Conservation (phyloP, 306 rosid genomes). For the Luffa aegyptiaca region DNA sequence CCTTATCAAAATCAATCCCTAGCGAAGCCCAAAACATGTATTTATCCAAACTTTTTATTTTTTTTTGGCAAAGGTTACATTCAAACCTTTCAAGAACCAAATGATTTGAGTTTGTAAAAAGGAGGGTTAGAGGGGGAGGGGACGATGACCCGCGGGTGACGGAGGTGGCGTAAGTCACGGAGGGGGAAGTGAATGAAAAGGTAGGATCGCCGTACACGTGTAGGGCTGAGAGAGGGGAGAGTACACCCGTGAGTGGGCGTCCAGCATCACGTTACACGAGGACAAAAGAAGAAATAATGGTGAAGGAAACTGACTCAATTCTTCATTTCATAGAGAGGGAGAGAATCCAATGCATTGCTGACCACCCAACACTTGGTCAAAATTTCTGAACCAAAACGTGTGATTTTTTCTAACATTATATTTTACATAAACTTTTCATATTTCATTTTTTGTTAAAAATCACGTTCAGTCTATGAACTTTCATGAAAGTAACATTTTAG, state of each 20-base stretch:
- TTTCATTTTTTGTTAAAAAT: no score
- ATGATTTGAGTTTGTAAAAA: no score
- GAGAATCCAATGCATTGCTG: neutral
- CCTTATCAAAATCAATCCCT: no score
- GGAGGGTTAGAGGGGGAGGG: neutral
- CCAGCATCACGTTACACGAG: slow-evolving; percentile 1
- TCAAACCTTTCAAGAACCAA: no score
- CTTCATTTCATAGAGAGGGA: neutral
- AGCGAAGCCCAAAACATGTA: no score
- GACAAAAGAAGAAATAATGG: neutral
- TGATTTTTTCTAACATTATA: neutral
- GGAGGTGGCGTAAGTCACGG: neutral
- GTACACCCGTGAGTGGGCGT: neutral
- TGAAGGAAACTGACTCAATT: neutral
- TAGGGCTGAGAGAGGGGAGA: neutral
- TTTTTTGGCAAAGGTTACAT: no score
- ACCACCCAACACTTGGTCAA: neutral
- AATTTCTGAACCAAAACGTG: neutral
- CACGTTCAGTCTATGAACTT: no score
- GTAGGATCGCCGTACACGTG: neutral
- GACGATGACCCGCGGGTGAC: neutral
- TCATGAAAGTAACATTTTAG: no score
- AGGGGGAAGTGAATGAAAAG: neutral
- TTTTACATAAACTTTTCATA: neutral
- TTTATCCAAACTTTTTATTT: no score